Conservation (phyloP, 2,329 filamentous ascomycete genomes). For the Beauveria australis region DNA sequence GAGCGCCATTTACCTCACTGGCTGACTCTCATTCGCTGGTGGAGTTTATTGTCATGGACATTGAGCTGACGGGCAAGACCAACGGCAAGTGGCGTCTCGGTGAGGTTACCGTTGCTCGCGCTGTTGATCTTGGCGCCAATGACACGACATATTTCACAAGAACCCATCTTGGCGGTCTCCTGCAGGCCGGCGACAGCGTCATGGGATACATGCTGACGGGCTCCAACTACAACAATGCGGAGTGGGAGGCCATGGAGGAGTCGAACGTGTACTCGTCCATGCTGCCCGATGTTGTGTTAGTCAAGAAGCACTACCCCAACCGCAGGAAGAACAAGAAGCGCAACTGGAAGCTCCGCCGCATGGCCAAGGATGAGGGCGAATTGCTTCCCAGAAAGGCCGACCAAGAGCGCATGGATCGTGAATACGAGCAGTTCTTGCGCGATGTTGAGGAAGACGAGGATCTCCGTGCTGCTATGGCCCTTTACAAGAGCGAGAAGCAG, state of each 20-base stretch:
- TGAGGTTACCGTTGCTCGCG: conserved; percentile 80
- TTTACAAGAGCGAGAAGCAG: conserved; percentile 66
- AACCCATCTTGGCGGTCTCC: conserved; percentile 78
- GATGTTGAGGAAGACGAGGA: conserved; percentile 96
- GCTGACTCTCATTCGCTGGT: conserved; percentile 78
- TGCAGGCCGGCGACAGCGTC: conserved; percentile 84
- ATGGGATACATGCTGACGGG: conserved; percentile 90
- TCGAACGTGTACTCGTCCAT: conserved; percentile 66
- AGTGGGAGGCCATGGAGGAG: conserved; percentile 75
- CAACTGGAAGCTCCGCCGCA: conserved; percentile 91
- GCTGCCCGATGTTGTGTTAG: conserved; percentile 86
- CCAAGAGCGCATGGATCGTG: conserved; percentile 77
- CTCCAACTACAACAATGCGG: conserved; percentile 84
- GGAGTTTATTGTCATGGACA: conserved; percentile 93
- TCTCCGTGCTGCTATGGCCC: conserved; percentile 68
- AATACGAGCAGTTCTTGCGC: conserved; percentile 95
- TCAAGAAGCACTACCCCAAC: conserved; percentile 93
- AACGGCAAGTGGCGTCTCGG: conserved; percentile 79
- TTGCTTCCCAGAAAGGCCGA: conserved; percentile 80
- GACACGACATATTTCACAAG: conserved; percentile 82
- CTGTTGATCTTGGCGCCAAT: conserved; percentile 78
- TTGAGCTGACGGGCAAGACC: conserved; percentile 66
- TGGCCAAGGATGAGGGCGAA: conserved; percentile 83
- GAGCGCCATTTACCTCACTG: conserved; percentile 74
- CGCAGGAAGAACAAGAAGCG: conserved; percentile 73